phyloP scores from a whole-genome alignment of 768 basidiomycete species.

The Boletus pseudopeckii region DNA sequence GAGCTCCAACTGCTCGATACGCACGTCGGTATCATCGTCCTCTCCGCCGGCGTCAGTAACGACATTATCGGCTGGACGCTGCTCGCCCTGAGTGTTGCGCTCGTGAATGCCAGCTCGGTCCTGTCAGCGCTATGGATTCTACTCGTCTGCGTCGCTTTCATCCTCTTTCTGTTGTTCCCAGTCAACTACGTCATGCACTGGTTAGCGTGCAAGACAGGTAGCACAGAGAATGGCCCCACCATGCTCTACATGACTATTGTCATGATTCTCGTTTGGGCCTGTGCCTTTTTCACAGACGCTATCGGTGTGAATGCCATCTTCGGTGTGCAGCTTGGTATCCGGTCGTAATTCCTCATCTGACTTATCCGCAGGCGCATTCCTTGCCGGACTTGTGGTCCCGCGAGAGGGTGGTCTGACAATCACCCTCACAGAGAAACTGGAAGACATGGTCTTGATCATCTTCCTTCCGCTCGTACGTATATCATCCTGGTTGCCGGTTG shows the following conservation, averaged over 20 bases:
- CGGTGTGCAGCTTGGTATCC: slow-evolving; percentile 41
- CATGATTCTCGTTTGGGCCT: slow-evolving; percentile 77
- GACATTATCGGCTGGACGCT: slow-evolving; percentile 87
- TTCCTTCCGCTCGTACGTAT: slow-evolving; percentile 74
- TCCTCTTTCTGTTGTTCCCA: slow-evolving; percentile 69
- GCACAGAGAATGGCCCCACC: slow-evolving; percentile 77
- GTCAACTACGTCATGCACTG: slow-evolving; percentile 60
- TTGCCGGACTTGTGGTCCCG: slow-evolving; percentile 79
- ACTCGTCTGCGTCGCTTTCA: slow-evolving; percentile 76
- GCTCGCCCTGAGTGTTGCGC: slow-evolving; percentile 85
- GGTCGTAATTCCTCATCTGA: neutral
- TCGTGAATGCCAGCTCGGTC: slow-evolving; percentile 85
- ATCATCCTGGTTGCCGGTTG: neutral
- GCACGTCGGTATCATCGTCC: slow-evolving; percentile 86
- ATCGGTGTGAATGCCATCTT: slow-evolving; percentile 94
- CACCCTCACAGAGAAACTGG: slow-evolving; percentile 89
- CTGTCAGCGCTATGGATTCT: slow-evolving; percentile 84
- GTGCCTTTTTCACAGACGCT: slow-evolving; percentile 89
- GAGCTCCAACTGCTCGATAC: slow-evolving; percentile 92
- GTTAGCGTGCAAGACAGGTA: slow-evolving; percentile 77
- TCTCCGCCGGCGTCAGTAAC: slow-evolving; percentile 89
- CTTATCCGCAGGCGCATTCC: slow-evolving; percentile 59
- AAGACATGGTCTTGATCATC: slow-evolving; percentile 89
- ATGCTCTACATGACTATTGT: slow-evolving; percentile 87
- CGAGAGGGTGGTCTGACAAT: slow-evolving; percentile 86